Evolutionary conservation across 2,329 filamentous ascomycete species (phyloP), one percentile per base, ranked within the genome.

Genomic region (Botrytis fragariae): DNA sequence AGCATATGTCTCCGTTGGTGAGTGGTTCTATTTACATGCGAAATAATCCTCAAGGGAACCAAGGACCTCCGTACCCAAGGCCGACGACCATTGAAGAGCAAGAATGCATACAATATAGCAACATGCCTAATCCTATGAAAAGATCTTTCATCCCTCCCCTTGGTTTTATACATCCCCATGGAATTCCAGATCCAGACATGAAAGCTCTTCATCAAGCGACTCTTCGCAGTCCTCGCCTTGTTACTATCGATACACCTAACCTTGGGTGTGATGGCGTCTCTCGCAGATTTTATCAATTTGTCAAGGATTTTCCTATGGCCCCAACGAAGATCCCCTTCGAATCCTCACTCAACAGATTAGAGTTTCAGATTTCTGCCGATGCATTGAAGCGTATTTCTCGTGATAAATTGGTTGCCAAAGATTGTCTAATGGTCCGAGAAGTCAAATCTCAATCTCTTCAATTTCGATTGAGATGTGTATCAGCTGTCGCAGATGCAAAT

Each of bases 381-480:
- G 73, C 78, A 51, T 72, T 77, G 61, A 48, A 63, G n/a, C 63
- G 74, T 35, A 74, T 81, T n/a, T 74, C 80, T 25, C 74, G 74
- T 35, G 78, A 81, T 67, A 74, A 70, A 62, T 12, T 74, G 3
- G 29, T 74, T 48, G 75, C 68, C 16, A 74, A 74, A 35, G 72
- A 76, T 54, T 76, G 74, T 51, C 74, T 83, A 42, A 74, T 75
- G 67, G 79, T 81, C 68, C 82, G 84, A 1, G 81, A 80, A 74
- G 81, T 79, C 42, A 79, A 77, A 29, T 83, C 89, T 74, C 87
- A 88, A 7, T 89, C 87, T 68, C 81, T 87, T 8, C 86, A 89
- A 51, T 91, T 91, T 79, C 91, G 94, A 25, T 78, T 97, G 35
- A 90, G 93, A 16, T 92, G 92, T 79, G 88, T 91, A 77, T 77